Evolutionary conservation across 1,284 basidiomycete species (phyloP).

Genomic region (Rhodotorula sp.): DNA sequence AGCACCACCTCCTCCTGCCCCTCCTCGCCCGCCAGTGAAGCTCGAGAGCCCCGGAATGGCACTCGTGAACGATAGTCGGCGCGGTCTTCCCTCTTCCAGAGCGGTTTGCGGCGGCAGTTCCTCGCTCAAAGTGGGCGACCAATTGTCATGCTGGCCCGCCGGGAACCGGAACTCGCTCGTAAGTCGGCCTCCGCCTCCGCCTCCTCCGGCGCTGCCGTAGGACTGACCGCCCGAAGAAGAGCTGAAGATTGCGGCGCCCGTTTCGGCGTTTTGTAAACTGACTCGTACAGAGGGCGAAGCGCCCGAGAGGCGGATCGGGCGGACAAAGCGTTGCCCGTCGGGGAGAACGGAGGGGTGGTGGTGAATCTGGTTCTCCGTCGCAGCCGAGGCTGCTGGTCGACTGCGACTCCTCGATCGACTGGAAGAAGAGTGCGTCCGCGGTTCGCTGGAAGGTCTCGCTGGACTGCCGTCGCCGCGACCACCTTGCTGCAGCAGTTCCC

Average conservation of each 20-base stretch:
- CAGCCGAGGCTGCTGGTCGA: neutral
- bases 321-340: conserved; percentile 8
- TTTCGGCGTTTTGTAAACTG: conserved; percentile 8
- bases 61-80: conserved; percentile 10
- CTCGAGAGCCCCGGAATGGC: conserved; percentile 62
- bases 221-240: neutral
- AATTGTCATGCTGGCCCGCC: neutral
- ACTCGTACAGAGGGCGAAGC: conserved; percentile 4
- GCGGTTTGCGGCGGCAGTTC: neutral
- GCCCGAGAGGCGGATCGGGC: conserved; percentile 13
- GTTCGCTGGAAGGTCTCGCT: neutral
- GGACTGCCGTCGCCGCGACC: too few species aligned
- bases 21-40: conserved; percentile 64
- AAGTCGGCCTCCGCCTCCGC: neutral
- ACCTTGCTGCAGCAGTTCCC: too few species aligned
- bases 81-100: neutral
- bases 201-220: neutral
- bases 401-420: neutral
- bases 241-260: neutral
- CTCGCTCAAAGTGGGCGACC: conserved; percentile 21
- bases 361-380: neutral
- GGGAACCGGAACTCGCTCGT: neutral
- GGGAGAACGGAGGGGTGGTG: neutral
- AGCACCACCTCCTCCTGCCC: neutral
- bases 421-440: neutral